Conservation (phyloP, 129 eudicot genomes). For the Ambrosia trifida region DNA sequence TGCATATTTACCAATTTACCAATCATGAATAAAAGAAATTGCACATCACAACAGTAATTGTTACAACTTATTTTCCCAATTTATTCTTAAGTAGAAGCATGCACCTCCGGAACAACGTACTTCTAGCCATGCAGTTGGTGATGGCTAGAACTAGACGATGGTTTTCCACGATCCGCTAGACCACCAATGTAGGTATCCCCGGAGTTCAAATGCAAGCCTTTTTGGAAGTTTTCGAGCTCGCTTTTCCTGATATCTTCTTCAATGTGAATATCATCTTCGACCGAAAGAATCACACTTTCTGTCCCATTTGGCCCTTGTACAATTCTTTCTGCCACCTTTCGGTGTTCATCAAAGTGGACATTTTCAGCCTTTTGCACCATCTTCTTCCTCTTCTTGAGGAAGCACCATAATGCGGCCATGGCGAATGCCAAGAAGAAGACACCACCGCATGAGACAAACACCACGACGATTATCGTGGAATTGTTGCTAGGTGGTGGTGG, state of each 20-base stretch:
- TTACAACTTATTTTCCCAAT: constrained; percentile 25
- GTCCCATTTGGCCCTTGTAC: constrained; percentile 74
- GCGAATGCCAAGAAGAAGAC: constrained; percentile 73
- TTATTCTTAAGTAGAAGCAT: constrained; percentile 13
- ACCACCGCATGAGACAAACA: constrained; percentile 76
- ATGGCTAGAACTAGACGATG: constrained; percentile 46
- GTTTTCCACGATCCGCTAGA: constrained; percentile 34
- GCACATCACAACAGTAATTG: constrained; percentile 16
- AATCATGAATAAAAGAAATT: constrained; percentile 11
- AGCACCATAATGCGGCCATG: constrained; percentile 71
- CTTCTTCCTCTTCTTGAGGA: constrained; percentile 63
- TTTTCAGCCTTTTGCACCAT: constrained; percentile 43
- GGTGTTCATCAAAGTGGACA: constrained; percentile 56
- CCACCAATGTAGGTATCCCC: constrained; percentile 18
- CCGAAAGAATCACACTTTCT: constrained; percentile 50
- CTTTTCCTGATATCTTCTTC: constrained; percentile 60
- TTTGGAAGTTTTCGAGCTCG: constrained; percentile 35
- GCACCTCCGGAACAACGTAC: not conserved
- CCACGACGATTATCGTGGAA: constrained; percentile 56
- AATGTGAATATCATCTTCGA: constrained; percentile 73
- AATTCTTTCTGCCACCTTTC: constrained; percentile 50
- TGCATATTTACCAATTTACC: not conserved
- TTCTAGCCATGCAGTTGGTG: constrained; percentile 25
- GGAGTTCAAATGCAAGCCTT: constrained; percentile 31
- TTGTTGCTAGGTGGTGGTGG: constrained; percentile 69